phyloP scores from a whole-genome alignment of 169 alveolate species.

The Theileria parva region DNA sequence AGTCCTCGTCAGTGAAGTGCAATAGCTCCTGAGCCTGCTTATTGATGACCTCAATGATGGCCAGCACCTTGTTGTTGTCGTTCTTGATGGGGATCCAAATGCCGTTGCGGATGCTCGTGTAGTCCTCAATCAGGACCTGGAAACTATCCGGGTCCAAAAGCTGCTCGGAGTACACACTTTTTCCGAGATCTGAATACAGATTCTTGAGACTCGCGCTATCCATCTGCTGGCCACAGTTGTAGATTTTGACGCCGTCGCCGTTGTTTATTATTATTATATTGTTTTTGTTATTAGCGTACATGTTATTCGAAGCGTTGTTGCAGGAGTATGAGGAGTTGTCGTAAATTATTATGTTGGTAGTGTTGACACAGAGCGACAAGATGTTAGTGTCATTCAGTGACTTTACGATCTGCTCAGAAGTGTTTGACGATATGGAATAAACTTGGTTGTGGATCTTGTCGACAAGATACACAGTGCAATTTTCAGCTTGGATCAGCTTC shows the following conservation, averaged over 20 bases:
- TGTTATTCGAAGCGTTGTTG: neutral
- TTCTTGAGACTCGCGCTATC: neutral
- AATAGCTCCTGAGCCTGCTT: conserved; percentile 63
- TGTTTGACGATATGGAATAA: conserved; percentile 67
- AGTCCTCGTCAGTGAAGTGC: conserved; percentile 60
- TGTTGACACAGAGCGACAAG: conserved; percentile 51
- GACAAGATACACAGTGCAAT: conserved; percentile 65
- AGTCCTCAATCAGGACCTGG: neutral
- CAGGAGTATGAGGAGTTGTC: neutral
- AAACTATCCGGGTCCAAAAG: neutral
- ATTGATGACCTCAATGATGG: conserved; percentile 64
- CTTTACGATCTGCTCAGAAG: conserved; percentile 49
- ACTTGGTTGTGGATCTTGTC: conserved; percentile 59
- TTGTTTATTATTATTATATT: neutral
- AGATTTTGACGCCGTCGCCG: neutral
- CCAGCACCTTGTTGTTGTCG: conserved; percentile 58
- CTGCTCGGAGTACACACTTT: neutral
- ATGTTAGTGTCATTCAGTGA: conserved; percentile 44
- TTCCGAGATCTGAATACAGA: neutral
- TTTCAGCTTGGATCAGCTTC: conserved; percentile 64
- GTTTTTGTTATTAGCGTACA: neutral
- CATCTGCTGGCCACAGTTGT: neutral
- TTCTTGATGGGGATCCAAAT: conserved; percentile 66
- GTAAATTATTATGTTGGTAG: neutral
- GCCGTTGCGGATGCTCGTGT: conserved; percentile 27